These are phyloP conservation scores for Aspergillus tubingensis DNA, from an alignment of 2,329 filamentous ascomycete species.

Conservation along the genomic window DNA sequence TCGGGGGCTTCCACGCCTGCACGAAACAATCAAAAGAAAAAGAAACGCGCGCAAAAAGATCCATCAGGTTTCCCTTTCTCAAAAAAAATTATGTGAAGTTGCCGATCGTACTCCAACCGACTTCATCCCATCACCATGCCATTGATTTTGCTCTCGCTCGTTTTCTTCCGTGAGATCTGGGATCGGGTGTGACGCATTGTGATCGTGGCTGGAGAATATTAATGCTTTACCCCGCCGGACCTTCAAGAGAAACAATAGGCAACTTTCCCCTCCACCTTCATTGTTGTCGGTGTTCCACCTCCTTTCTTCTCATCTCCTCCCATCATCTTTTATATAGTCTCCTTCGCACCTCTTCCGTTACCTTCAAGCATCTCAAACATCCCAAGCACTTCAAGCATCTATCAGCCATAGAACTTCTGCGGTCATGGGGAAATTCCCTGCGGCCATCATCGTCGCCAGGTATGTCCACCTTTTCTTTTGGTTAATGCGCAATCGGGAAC, in stretches of 20 bases:
- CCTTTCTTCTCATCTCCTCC: neutral
- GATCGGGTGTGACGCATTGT: neutral
- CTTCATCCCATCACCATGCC: neutral
- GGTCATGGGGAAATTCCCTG: conserved; percentile 42
- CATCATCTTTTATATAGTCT: too few species aligned
- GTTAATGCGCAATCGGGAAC: neutral
- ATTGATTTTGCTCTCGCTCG: neutral
- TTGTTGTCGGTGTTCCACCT: neutral
- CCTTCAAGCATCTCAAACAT: neutral
- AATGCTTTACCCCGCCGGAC: conserved; percentile 1
- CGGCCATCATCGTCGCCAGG: conserved; percentile 48
- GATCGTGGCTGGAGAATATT: neutral
- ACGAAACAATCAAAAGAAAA: neutral
- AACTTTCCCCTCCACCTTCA: neutral
- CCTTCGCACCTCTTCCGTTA: neutral
- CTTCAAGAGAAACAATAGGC: neutral
- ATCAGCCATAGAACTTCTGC: neutral
- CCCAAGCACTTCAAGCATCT: neutral
- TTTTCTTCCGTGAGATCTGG: neutral
- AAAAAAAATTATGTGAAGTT: neutral
- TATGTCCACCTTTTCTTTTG: conserved; percentile 22
- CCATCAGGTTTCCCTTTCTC: neutral
- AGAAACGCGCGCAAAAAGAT: too few species aligned
- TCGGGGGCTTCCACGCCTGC: neutral
- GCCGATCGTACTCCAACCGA: neutral